These are phyloP conservation scores for Plenodomus lindquistii DNA, from an alignment of 2,329 filamentous ascomycete species.

Conservation along the genomic window DNA sequence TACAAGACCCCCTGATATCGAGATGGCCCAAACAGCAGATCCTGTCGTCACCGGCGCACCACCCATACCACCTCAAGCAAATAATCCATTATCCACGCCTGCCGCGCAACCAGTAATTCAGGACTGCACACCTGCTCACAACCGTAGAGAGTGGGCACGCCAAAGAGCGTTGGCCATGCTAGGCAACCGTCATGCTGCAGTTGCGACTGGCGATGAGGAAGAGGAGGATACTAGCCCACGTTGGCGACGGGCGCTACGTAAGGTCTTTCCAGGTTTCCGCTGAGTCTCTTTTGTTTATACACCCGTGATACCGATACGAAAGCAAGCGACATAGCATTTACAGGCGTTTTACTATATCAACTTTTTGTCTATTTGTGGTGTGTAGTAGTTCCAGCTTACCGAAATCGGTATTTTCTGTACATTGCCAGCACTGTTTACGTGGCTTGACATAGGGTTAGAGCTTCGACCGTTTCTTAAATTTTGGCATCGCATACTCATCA, in stretches of 20 bases:
- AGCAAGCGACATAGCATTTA: not conserved
- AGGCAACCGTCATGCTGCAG: slow-evolving; percentile 33
- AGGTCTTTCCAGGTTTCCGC: slow-evolving; percentile 41
- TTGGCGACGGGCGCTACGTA: slow-evolving; percentile 36
- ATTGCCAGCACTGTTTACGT: too few species aligned
- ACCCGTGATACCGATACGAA: slow-evolving; percentile 6
- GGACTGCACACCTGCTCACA: slow-evolving; percentile 22
- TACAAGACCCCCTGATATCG: slow-evolving; percentile 30
- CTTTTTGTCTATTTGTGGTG: not conserved
- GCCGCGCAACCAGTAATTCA: slow-evolving; percentile 5
- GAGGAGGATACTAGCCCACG: slow-evolving; percentile 22
- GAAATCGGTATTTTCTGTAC: too few species aligned
- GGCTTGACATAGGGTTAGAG: too few species aligned
- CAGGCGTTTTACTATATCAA: not conserved
- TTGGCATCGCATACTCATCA: too few species aligned
- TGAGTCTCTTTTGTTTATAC: slow-evolving; percentile 8
- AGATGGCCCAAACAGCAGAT: slow-evolving; percentile 27
- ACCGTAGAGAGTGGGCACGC: slow-evolving; percentile 51
- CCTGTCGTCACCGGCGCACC: not conserved
- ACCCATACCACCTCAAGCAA: not conserved
- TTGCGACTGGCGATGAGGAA: slow-evolving; percentile 25
- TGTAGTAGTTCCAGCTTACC: too few species aligned
- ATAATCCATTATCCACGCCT: not conserved
- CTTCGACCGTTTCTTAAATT: too few species aligned
- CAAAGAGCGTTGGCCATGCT: slow-evolving; percentile 51